phyloP scores from a whole-genome alignment of 2,329 filamentous ascomycete species.

The Incumbomyces delicatus region DNA sequence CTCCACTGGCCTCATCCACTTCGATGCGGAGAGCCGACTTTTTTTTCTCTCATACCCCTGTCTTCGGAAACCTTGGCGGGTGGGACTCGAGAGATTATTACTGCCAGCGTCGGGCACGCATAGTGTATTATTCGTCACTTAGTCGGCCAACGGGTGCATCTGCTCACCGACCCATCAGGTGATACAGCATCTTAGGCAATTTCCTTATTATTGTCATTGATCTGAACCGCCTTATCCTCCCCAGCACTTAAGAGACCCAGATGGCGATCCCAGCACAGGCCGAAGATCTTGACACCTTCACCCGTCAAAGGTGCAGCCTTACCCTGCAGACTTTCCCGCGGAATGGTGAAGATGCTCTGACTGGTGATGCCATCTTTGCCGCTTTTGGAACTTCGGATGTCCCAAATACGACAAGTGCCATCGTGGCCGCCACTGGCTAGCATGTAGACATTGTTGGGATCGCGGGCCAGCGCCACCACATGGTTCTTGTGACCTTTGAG shows the following conservation, averaged over 20 bases:
- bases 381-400: constrained; percentile 61
- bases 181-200: neutral
- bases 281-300: constrained; percentile 82
- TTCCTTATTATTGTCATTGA: constrained; percentile 50
- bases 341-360: constrained; percentile 68
- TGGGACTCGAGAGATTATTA: neutral
- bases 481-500: constrained; percentile 77
- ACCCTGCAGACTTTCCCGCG: constrained; percentile 60
- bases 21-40: too few species aligned
- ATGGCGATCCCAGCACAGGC: constrained; percentile 72
- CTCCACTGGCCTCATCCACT: too few species aligned
- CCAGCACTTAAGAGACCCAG: constrained; percentile 85
- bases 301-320: constrained; percentile 59
- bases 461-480: constrained; percentile 49
- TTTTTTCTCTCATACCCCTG: too few species aligned
- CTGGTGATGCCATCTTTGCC: constrained; percentile 50
- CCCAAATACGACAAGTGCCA: constrained; percentile 88
- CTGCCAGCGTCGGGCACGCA: neutral
- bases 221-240: constrained; percentile 89
- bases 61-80: neutral
- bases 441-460: constrained; percentile 64
- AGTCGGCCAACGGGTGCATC: too few species aligned
- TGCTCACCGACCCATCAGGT: neutral
- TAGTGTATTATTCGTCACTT: neutral
- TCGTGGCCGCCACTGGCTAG: constrained; percentile 86